Conservation (phyloP, 768 basidiomycete genomes). For the Rickenella mellea region DNA sequence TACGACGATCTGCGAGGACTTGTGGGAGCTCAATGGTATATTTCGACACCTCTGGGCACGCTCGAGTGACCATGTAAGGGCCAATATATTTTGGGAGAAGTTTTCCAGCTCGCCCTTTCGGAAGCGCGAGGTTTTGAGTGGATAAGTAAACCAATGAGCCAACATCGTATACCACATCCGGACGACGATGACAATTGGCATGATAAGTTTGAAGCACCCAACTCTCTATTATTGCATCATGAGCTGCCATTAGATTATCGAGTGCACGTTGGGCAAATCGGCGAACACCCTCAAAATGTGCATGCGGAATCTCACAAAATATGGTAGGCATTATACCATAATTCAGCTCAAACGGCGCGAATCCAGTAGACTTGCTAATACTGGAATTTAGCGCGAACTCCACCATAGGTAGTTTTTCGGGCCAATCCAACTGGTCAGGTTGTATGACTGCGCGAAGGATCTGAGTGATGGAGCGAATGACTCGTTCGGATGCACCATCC, state of each 20-base stretch:
- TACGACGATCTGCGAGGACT: slow-evolving; percentile 14
- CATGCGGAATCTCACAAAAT: background rate
- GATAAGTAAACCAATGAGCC: slow-evolving; percentile 26
- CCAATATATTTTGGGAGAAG: slow-evolving; percentile 29
- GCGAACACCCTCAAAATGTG: slow-evolving; percentile 10
- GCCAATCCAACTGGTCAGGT: slow-evolving; percentile 10
- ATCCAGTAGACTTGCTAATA: slow-evolving; percentile 21
- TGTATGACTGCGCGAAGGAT: slow-evolving; percentile 5
- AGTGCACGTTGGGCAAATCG: slow-evolving; percentile 17
- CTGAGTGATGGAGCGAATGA: slow-evolving; percentile 6
- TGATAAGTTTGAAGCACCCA: slow-evolving; percentile 20
- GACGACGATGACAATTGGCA: slow-evolving; percentile 16
- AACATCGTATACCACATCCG: slow-evolving; percentile 8
- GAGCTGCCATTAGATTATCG: slow-evolving; percentile 18
- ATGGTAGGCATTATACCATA: slow-evolving; percentile 12
- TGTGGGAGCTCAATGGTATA: slow-evolving; percentile 23
- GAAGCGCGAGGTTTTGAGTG: slow-evolving; percentile 25
- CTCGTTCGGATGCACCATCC: slow-evolving; percentile 26
- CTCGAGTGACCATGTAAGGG: slow-evolving; percentile 21
- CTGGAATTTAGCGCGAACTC: slow-evolving; percentile 31
- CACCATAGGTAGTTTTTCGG: slow-evolving; percentile 16
- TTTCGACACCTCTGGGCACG: slow-evolving; percentile 12
- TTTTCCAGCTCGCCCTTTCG: slow-evolving; percentile 23
- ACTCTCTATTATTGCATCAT: slow-evolving; percentile 27
- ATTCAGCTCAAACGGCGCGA: slow-evolving; percentile 22